Conservation (phyloP, 2,329 filamentous ascomycete genomes). For the Biscogniauxia mediterranea region DNA sequence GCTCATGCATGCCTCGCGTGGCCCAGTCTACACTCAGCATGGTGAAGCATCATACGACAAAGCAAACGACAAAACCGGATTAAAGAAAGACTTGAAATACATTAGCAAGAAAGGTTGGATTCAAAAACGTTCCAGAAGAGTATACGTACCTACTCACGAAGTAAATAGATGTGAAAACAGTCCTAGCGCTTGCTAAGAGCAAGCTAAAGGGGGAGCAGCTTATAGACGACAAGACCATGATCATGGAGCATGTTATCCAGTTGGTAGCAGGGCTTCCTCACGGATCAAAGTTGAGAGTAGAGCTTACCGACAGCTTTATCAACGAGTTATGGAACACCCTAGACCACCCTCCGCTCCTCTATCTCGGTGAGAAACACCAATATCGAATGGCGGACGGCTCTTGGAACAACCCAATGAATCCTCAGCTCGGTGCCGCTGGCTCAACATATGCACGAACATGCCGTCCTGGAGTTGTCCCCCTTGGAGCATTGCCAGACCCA, state of each 20-base stretch:
- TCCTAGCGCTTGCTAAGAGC: constrained; percentile 58
- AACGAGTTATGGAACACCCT: constrained; percentile 68
- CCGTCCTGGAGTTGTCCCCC: constrained; percentile 55
- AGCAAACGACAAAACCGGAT: constrained; percentile 46
- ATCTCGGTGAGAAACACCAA: constrained; percentile 58
- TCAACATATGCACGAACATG: constrained; percentile 66
- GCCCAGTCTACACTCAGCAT: constrained; percentile 62
- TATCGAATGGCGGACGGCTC: constrained; percentile 71
- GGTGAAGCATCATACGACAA: constrained; percentile 60
- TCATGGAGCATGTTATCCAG: constrained; percentile 73
- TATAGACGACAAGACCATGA: constrained; percentile 72
- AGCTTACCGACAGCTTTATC: constrained; percentile 67
- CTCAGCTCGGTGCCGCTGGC: constrained; percentile 64
- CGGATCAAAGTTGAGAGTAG: constrained; percentile 57
- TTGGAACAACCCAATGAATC: constrained; percentile 67
- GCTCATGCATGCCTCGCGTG: constrained; percentile 47
- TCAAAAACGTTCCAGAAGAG: background rate
- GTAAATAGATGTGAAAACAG: constrained; percentile 59
- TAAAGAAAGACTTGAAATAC: constrained; percentile 56
- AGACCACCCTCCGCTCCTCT: constrained; percentile 69
- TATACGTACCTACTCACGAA: constrained; percentile 12
- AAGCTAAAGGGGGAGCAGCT: constrained; percentile 63
- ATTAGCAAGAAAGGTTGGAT: constrained; percentile 49
- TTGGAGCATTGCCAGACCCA: constrained; percentile 67
- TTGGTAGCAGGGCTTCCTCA: constrained; percentile 64